Conservation (phyloP, 306 rosid species). For the Fragaria vesca region DNA sequence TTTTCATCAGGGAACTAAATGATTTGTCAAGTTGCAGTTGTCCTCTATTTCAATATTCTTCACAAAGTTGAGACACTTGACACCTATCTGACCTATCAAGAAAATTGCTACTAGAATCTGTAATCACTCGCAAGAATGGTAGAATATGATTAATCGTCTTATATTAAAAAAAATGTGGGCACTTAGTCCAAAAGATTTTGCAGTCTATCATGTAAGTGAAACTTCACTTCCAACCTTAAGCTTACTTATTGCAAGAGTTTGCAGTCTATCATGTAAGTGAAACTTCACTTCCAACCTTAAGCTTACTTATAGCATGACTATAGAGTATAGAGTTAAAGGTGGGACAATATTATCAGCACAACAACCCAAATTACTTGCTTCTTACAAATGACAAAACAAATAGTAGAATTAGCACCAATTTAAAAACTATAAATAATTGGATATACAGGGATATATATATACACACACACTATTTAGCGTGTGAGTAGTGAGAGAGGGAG, state of each 20-base stretch:
- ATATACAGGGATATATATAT: too few relatives aligned
- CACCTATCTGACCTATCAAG: background rate
- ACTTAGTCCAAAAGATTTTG: background rate
- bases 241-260: background rate
- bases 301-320: background rate
- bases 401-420: background rate
- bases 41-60: background rate
- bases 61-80: background rate
- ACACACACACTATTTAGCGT: too few relatives aligned
- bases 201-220: background rate
- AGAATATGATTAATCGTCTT: background rate
- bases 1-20: background rate
- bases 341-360: background rate
- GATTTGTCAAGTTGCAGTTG: background rate
- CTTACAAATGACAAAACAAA: background rate
- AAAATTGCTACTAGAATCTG: background rate
- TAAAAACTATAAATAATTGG: background rate
- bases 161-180: background rate
- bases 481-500: too few relatives aligned
- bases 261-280: background rate
- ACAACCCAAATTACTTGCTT: background rate
- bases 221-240: background rate
- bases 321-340: background rate
- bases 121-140: background rate
- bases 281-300: background rate